Conservation (phyloP, 805 yeast species). For the Lipomyces sp. region DNA sequence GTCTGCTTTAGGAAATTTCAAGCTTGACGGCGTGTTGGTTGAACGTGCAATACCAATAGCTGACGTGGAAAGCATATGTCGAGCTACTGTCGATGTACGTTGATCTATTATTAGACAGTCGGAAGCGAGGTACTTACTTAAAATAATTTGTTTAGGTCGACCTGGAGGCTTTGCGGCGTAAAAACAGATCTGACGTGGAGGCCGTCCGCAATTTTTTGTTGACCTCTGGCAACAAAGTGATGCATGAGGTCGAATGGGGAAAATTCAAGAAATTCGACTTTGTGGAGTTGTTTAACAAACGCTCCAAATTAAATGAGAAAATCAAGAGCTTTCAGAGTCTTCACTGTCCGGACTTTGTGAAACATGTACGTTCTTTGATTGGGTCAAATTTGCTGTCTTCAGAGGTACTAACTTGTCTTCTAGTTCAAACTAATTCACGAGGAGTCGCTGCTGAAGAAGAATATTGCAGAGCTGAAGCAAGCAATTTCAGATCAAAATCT, state of each 20-base stretch:
- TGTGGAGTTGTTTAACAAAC: constrained; percentile 42
- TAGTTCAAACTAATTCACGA: constrained; percentile 42
- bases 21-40: constrained; percentile 7
- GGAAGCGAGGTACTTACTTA: neutral
- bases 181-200: constrained; percentile 3
- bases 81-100: constrained; percentile 32
- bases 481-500: constrained; percentile 82
- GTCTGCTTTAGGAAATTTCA: constrained; percentile 2
- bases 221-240: constrained; percentile 27
- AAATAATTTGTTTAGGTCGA: constrained; percentile 3
- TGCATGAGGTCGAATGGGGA: constrained; percentile 47
- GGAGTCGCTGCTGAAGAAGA: constrained; percentile 46
- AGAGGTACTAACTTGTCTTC: too few species aligned
- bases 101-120: neutral
- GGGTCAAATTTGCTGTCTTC: neutral
- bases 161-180: constrained; percentile 6
- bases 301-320: constrained; percentile 38
- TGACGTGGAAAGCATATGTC: constrained; percentile 46
- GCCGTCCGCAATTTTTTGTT: constrained; percentile 10
- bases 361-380: constrained; percentile 21
- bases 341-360: constrained; percentile 37
- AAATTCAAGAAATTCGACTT: constrained; percentile 39
- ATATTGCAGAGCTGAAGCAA: constrained; percentile 55
- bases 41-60: constrained; percentile 43
- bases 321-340: constrained; percentile 36